Percentiles rank a stretch among this genome's conserved stretches.
Evolutionary conservation across 2,329 filamentous ascomycete genomes (phyloP).

Genomic region (Xylariales sp.): DNA sequence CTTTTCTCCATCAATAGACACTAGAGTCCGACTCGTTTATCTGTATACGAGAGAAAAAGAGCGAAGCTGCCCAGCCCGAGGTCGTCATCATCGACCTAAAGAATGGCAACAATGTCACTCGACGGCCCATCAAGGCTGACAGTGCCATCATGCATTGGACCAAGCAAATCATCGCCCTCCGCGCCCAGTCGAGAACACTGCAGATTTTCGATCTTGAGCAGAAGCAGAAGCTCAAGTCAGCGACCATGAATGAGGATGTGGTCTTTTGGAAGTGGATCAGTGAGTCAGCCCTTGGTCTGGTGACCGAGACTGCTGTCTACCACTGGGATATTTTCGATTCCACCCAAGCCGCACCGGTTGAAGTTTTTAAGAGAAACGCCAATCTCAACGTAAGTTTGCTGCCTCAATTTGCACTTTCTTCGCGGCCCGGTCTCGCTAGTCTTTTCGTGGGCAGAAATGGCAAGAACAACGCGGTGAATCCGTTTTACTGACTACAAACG

Average conservation of each 20-base stretch:
- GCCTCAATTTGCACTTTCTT: too few species aligned
- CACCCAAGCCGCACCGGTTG: slow-evolving; percentile 72
- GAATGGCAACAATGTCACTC: slow-evolving; percentile 92
- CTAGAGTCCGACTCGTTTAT: slow-evolving; percentile 97
- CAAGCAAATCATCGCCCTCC: slow-evolving; percentile 92
- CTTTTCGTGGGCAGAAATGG: too few species aligned
- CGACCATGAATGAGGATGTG: slow-evolving; percentile 94
- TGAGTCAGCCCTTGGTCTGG: slow-evolving; percentile 79
- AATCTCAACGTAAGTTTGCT: slow-evolving; percentile 81
- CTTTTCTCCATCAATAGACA: slow-evolving; percentile 56
- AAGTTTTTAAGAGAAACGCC: slow-evolving; percentile 90
- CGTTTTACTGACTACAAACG: too few species aligned
- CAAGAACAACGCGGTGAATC: too few species aligned
- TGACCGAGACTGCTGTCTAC: slow-evolving; percentile 87
- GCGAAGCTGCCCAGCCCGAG: slow-evolving; percentile 77
- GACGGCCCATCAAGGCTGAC: slow-evolving; percentile 95
- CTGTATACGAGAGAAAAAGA: slow-evolving; percentile 92
- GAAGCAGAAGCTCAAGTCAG: slow-evolving; percentile 95
- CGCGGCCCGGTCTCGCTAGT: not conserved
- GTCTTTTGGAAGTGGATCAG: slow-evolving; percentile 99
- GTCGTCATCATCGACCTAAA: slow-evolving; percentile 98
- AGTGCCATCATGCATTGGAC: slow-evolving; percentile 99
- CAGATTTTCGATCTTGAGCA: slow-evolving; percentile 95
- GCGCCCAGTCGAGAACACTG: slow-evolving; percentile 87
- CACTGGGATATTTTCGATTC: slow-evolving; percentile 97